A percentile compares a stretch with the other conserved stretches of the same genome.
phyloP scores from a whole-genome alignment of 2,329 filamentous ascomycete genomes.

The Mycocentrospora acerina region DNA sequence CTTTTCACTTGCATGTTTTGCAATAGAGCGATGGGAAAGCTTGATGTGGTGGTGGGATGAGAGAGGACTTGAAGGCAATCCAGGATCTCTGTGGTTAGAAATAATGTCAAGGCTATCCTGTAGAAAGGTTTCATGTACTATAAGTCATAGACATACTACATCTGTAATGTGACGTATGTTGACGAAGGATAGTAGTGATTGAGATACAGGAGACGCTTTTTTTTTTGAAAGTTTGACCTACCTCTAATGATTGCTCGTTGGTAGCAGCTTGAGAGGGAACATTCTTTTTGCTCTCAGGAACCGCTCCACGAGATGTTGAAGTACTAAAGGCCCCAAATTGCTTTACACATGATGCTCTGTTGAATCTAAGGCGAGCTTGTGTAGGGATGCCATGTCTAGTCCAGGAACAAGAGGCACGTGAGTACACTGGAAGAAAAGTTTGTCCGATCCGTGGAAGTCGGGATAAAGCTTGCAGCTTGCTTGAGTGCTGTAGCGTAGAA shows the following conservation, averaged over 20 bases:
- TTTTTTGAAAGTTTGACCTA: slow-evolving; percentile 13
- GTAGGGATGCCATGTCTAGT: slow-evolving; percentile 8
- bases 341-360: slow-evolving; percentile 2
- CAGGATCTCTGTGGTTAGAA: too few species aligned
- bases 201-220: too few species aligned
- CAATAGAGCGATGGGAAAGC: not conserved
- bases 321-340: slow-evolving; percentile 20
- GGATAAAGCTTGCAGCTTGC: slow-evolving; percentile 5
- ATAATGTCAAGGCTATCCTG: too few species aligned
- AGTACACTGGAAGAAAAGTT: slow-evolving; percentile 20
- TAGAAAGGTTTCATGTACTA: too few species aligned
- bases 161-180: too few species aligned
- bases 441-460: slow-evolving; percentile 17
- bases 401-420: slow-evolving; percentile 36
- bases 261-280: slow-evolving; percentile 1
- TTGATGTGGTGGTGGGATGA: not conserved
- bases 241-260: slow-evolving; percentile 10
- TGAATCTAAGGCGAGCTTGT: slow-evolving; percentile 5
- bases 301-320: slow-evolving; percentile 10
- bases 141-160: too few species aligned
- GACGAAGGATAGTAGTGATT: too few species aligned
- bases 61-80: too few species aligned
- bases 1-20: too few species aligned
- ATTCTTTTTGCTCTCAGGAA: slow-evolving; percentile 12
- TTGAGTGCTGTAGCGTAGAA: slow-evolving; percentile 9